phyloP scores from a whole-genome alignment of 169 alveolate species.

The Eimeria praecox region DNA sequence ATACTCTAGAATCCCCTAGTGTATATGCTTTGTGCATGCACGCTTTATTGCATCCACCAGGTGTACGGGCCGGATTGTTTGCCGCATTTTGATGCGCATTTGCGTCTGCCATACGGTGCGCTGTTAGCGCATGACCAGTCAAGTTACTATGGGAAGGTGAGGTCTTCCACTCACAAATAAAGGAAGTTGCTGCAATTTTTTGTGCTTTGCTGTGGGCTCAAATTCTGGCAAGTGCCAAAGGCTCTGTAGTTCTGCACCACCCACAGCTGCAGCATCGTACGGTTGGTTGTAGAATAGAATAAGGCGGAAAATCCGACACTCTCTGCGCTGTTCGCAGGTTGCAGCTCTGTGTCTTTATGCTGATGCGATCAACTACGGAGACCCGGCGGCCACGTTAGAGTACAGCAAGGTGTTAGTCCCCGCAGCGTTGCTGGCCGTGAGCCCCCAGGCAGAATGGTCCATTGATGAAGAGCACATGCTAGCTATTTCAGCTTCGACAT shows the following conservation, averaged over 20 bases:
- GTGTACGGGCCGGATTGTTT: conserved; percentile 78
- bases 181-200: background rate
- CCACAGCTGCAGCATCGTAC: background rate
- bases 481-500: conserved; percentile 73
- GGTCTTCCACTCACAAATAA: background rate
- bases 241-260: background rate
- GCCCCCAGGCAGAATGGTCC: conserved; percentile 44
- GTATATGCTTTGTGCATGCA: background rate
- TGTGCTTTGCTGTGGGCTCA: background rate
- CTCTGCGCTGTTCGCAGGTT: conserved; percentile 30
- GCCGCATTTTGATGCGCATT: conserved; percentile 71
- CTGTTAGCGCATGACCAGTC: conserved; percentile 77
- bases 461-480: conserved; percentile 61
- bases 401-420: conserved; percentile 67
- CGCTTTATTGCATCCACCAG: conserved; percentile 17
- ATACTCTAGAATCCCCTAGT: no score
- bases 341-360: conserved; percentile 81
- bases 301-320: background rate
- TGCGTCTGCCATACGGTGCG: conserved; percentile 80
- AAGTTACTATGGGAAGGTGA: conserved; percentile 75
- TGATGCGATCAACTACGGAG: conserved; percentile 77
- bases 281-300: background rate
- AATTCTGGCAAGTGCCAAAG: background rate
- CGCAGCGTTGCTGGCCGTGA: conserved; percentile 78
- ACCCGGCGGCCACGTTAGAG: conserved; percentile 29